A percentile compares a stretch with the other conserved stretches of the same genome.
Evolutionary conservation across 805 yeast genomes (phyloP).

Genomic region (Kazachstania taianensis): DNA sequence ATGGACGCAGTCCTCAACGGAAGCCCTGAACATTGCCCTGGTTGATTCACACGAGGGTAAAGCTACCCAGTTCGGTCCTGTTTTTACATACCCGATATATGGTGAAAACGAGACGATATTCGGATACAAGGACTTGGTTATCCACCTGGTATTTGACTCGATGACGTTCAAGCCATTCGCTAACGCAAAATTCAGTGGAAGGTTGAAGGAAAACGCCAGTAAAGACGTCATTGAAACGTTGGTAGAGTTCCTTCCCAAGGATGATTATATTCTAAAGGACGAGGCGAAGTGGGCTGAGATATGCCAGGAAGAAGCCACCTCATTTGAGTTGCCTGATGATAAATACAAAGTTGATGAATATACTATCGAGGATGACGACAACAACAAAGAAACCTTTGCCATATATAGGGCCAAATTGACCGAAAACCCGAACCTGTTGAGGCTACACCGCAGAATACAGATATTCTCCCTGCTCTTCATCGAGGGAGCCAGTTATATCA

Average conservation of each 20-base stretch:
- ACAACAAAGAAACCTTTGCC: conserved; percentile 37
- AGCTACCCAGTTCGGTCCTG: conserved; percentile 59
- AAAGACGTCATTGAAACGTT: conserved; percentile 47
- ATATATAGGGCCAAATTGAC: conserved; percentile 37
- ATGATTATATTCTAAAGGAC: conserved; percentile 47
- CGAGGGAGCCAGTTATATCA: conserved; percentile 90
- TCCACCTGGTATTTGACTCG: conserved; percentile 65
- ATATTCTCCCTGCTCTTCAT: conserved; percentile 74
- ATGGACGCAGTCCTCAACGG: conserved; percentile 71
- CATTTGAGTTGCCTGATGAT: conserved; percentile 35
- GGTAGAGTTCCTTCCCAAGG: conserved; percentile 47
- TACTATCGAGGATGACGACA: conserved; percentile 24
- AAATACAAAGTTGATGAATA: conserved; percentile 26
- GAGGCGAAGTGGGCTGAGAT: conserved; percentile 58
- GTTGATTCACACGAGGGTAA: conserved; percentile 52
- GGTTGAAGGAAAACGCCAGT: conserved; percentile 39
- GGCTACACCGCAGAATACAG: conserved; percentile 60
- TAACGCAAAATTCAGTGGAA: conserved; percentile 44
- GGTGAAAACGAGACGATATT: conserved; percentile 85
- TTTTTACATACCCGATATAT: conserved; percentile 84
- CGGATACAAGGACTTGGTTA: conserved; percentile 65
- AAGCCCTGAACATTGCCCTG: conserved; percentile 48
- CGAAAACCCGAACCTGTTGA: conserved; percentile 14
- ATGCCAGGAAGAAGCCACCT: conserved; percentile 37
- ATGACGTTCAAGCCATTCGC: conserved; percentile 64